Conservation (phyloP, 345 rosid genomes). For the Xanthoceras sorbifolium region DNA sequence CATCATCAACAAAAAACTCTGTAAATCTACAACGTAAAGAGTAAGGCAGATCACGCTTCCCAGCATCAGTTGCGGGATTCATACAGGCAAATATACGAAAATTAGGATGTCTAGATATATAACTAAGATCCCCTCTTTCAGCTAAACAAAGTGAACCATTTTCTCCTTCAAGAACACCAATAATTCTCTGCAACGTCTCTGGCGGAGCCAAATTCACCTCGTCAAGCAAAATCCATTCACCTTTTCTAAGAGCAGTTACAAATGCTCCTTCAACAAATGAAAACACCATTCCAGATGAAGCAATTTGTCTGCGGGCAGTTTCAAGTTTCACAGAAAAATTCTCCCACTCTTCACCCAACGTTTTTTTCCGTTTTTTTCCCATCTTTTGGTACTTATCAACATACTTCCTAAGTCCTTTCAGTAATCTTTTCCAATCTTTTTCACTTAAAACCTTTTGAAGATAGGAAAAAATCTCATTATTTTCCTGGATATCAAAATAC, state of each 20-base stretch:
- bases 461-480: slow-evolving; percentile 36
- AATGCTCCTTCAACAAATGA: slow-evolving; percentile 98
- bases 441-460: slow-evolving; percentile 44
- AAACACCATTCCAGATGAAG: slow-evolving; percentile 83
- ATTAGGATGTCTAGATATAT: slow-evolving; percentile 66
- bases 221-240: slow-evolving; percentile 95
- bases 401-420: slow-evolving; percentile 48
- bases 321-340: slow-evolving; percentile 53
- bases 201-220: slow-evolving; percentile 97
- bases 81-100: slow-evolving; percentile 92
- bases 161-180: slow-evolving; percentile 93
- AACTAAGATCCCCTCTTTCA: slow-evolving; percentile 84
- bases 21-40: slow-evolving; percentile 83
- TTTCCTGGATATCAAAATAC: slow-evolving; percentile 49
- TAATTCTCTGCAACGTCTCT: slow-evolving; percentile 86
- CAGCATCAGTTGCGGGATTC: slow-evolving; percentile 99
- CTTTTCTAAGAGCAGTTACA: slow-evolving; percentile 82
- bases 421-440: slow-evolving; percentile 64
- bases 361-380: slow-evolving; percentile 68
- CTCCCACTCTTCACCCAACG: slow-evolving; percentile 56
- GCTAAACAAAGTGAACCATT: slow-evolving; percentile 88
- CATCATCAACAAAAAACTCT: slow-evolving; percentile 86
- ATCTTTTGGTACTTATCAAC: slow-evolving; percentile 23
- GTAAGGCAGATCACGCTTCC: slow-evolving; percentile 85
- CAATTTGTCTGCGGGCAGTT: slow-evolving; percentile 54